Base-by-base conservation (phyloP, 805 yeast genomes). In the Starmerella gropengiesseri region DNA sequence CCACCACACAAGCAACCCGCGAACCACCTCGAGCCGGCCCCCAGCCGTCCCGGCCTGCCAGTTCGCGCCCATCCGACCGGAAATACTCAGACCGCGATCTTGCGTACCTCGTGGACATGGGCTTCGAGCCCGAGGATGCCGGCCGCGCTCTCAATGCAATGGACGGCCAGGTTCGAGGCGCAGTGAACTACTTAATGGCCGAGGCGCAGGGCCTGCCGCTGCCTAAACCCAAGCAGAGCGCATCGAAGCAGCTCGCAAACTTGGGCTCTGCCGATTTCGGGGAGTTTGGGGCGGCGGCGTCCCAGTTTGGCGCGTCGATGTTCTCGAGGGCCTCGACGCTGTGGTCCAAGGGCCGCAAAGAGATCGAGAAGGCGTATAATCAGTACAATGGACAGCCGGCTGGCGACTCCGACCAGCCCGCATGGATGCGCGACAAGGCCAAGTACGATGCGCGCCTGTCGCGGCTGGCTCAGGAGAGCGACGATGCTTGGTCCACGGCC, bases 71-170 rank as follows among this genome's bases (percentile, higher is more conserved):
- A 23, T 23, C 27, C 27, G 17, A 40, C 12, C 41, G 33, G 9
- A 8, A 31, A 25, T 27, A 26, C 31, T 26, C 29, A 13, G 56
- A 51, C 41, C 47, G 48, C 22, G 67, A 75, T 1, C 56, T 82
- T 14, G 89, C 89, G 0, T 81, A 76, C 51, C 64, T 83, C 32
- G 60, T 81, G 2, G 91, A 83, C 46, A 84, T 84, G 75, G 94
- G 94, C 2, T 84, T 84, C 54, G 60, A 78, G 1, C 63, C 71
- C 1, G 77, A 74, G 2, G 72, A 68, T 40, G 76, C 91, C 4
- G 69, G 67, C 20, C 60, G 62, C 2, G 93, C 93, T 0, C 65
- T 84, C 28, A 68, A 61, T 7, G 61, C 65, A 1, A 54, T 62
- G 26, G 83, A 86, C 0, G 56, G 68, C 5, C 74, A 80, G 50